These are phyloP conservation scores for Colletotrichum spinosum DNA, from an alignment of 2,329 filamentous ascomycete genomes.

Conservation along the genomic window DNA sequence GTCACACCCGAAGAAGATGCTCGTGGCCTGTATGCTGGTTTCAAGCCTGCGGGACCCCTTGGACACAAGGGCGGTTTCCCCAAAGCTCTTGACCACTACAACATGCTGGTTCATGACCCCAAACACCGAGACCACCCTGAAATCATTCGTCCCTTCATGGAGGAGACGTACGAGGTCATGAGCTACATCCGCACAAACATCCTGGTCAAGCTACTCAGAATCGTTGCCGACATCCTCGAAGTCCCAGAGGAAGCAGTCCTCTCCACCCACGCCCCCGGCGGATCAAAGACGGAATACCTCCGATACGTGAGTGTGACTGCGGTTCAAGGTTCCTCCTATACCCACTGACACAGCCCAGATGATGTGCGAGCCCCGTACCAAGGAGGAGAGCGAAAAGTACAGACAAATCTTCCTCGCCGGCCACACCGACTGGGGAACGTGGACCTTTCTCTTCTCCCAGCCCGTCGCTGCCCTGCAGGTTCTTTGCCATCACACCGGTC, in stretches of 20 bases:
- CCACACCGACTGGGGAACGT: conserved; percentile 55
- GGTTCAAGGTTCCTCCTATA: neutral
- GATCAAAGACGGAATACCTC: conserved; percentile 51
- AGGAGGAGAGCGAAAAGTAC: conserved; percentile 49
- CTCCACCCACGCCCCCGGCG: conserved; percentile 48
- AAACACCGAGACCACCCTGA: conserved; percentile 41
- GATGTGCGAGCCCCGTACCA: conserved; percentile 50
- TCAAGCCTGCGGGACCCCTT: conserved; percentile 43
- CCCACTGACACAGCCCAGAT: conserved; percentile 40
- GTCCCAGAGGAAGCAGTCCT: conserved; percentile 51
- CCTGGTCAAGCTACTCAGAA: conserved; percentile 49
- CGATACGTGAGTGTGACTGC: conserved; percentile 44
- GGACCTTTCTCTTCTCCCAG: conserved; percentile 54
- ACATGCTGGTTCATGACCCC: conserved; percentile 40
- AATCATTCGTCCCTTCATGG: conserved; percentile 41
- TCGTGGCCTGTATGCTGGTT: conserved; percentile 44
- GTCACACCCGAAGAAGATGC: conserved; percentile 45
- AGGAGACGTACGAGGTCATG: conserved; percentile 44
- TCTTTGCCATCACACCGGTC: conserved; percentile 45
- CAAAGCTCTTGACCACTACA: conserved; percentile 22
- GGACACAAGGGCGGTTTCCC: conserved; percentile 37
- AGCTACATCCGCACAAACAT: conserved; percentile 44
- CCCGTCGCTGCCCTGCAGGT: conserved; percentile 53
- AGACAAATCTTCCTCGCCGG: conserved; percentile 52
- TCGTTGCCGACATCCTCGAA: conserved; percentile 52